These are phyloP conservation scores for Debaryomyces castellii DNA, from an alignment of 805 yeast species.

Conservation along the genomic window DNA sequence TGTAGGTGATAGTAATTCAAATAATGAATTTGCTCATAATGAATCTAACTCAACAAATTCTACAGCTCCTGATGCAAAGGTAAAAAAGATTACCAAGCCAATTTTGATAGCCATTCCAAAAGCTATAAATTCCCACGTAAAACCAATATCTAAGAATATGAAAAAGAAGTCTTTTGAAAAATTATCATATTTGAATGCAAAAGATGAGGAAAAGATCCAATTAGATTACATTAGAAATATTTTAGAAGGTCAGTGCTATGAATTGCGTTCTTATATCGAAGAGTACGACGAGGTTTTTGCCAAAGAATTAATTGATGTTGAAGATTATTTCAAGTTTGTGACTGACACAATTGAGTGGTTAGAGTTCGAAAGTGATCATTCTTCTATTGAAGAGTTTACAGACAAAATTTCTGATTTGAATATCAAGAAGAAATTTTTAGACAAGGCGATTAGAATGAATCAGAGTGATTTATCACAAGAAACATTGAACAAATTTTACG, in stretches of 20 bases:
- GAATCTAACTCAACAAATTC: conserved; percentile 1
- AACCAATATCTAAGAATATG: conserved; percentile 35
- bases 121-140: conserved; percentile 44
- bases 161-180: conserved; percentile 47
- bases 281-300: conserved; percentile 51
- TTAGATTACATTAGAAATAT: conserved; percentile 62
- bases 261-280: conserved; percentile 58
- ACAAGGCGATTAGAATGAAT: conserved; percentile 39
- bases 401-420: conserved; percentile 22
- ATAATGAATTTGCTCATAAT: conserved; percentile 16
- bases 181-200: conserved; percentile 50
- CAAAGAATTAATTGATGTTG: conserved; percentile 17
- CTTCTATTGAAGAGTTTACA: conserved; percentile 30
- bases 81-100: conserved; percentile 14
- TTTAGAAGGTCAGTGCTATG: conserved; percentile 74
- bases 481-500: conserved; percentile 44
- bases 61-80: neutral
- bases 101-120: conserved; percentile 36
- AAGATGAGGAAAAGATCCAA: conserved; percentile 54
- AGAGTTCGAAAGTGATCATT: conserved; percentile 64
- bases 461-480: conserved; percentile 47
- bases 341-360: conserved; percentile 69
- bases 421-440: conserved; percentile 19
- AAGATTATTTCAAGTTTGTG: conserved; percentile 26
- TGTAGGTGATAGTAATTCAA: too few species aligned